phyloP scores from a whole-genome alignment of 2,329 filamentous ascomycete species.

The Thelonectria discophora region DNA sequence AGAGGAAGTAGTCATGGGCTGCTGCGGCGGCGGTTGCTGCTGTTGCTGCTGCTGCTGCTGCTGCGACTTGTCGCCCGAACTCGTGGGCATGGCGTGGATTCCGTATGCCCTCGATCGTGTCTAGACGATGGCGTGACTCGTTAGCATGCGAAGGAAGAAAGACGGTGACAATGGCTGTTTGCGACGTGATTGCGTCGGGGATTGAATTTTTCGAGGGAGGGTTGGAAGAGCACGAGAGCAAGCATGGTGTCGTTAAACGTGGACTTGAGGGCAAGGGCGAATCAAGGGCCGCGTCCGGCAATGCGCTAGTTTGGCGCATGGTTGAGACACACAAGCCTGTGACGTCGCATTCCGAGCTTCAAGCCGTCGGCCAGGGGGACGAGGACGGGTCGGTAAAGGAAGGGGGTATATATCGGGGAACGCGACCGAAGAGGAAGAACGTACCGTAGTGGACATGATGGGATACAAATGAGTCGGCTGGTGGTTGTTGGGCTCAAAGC shows the following conservation, averaged over 20 bases:
- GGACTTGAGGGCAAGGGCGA: slow-evolving; percentile 41
- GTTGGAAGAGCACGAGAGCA: slow-evolving; percentile 27
- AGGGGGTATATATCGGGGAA: slow-evolving; percentile 10
- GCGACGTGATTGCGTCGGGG: slow-evolving; percentile 31
- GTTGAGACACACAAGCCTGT: slow-evolving; percentile 51
- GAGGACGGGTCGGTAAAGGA: not conserved
- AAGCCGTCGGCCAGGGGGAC: slow-evolving; percentile 28
- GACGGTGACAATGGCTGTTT: slow-evolving; percentile 21
- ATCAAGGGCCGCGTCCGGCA: slow-evolving; percentile 38
- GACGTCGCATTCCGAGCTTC: slow-evolving; percentile 45
- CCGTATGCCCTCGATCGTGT: slow-evolving; percentile 51
- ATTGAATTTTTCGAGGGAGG: slow-evolving; percentile 26
- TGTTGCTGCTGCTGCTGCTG: slow-evolving; percentile 45
- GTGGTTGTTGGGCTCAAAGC: slow-evolving; percentile 10
- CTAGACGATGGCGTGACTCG: slow-evolving; percentile 36
- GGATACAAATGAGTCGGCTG: slow-evolving; percentile 6
- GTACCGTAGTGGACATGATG: slow-evolving; percentile 30
- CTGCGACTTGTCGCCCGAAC: slow-evolving; percentile 43
- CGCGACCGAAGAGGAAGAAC: slow-evolving; percentile 17
- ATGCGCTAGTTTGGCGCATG: slow-evolving; percentile 47
- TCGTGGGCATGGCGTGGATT: slow-evolving; percentile 49
- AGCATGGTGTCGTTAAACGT: slow-evolving; percentile 27
- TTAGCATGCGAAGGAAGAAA: not conserved
- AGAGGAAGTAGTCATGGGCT: slow-evolving; percentile 46
- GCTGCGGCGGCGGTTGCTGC: slow-evolving; percentile 42